phyloP scores from a whole-genome alignment of 495 filamentous ascomycete genomes.

The Talaromyces wortmannii region DNA sequence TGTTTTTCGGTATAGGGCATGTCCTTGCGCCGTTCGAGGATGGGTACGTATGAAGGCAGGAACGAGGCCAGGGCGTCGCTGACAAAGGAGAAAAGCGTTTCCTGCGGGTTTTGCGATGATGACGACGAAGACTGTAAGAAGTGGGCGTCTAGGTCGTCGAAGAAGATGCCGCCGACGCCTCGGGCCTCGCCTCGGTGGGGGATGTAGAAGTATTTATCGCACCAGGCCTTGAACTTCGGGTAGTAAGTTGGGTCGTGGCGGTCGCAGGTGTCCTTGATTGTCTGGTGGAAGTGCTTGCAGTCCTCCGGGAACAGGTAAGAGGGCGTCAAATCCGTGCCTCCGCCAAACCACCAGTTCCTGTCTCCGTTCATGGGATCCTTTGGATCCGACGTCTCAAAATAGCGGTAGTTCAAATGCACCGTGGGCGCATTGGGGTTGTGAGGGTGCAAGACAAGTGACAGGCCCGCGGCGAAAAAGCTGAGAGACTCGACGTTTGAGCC shows the following conservation, averaged over 20 bases:
- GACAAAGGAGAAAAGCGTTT: constrained; percentile 88
- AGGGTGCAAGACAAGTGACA: constrained; percentile 90
- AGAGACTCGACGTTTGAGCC: constrained; percentile 69
- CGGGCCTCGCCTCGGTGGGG: constrained; percentile 86
- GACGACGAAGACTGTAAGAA: constrained; percentile 35
- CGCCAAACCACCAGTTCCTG: constrained; percentile 93
- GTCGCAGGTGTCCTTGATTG: constrained; percentile 89
- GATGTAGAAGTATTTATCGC: constrained; percentile 93
- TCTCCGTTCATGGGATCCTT: constrained; percentile 60
- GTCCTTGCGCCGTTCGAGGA: constrained; percentile 80
- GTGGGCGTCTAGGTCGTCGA: constrained; percentile 86
- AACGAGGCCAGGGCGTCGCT: constrained; percentile 80
- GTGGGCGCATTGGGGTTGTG: constrained; percentile 95
- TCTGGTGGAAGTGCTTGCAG: constrained; percentile 91
- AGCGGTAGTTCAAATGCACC: constrained; percentile 97
- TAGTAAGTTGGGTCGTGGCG: constrained; percentile 90
- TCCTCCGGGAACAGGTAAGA: constrained; percentile 95
- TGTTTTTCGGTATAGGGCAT: constrained; percentile 79
- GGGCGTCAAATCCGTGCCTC: constrained; percentile 90
- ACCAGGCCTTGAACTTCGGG: constrained; percentile 95
- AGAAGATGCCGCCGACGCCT: constrained; percentile 95
- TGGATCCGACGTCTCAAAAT: constrained; percentile 81
- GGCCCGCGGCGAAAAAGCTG: constrained; percentile 89
- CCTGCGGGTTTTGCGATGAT: constrained; percentile 69
- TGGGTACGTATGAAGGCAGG: constrained; percentile 85